phyloP scores from a whole-genome alignment of 768 basidiomycete species.

The Lanmaoa rubissima region DNA sequence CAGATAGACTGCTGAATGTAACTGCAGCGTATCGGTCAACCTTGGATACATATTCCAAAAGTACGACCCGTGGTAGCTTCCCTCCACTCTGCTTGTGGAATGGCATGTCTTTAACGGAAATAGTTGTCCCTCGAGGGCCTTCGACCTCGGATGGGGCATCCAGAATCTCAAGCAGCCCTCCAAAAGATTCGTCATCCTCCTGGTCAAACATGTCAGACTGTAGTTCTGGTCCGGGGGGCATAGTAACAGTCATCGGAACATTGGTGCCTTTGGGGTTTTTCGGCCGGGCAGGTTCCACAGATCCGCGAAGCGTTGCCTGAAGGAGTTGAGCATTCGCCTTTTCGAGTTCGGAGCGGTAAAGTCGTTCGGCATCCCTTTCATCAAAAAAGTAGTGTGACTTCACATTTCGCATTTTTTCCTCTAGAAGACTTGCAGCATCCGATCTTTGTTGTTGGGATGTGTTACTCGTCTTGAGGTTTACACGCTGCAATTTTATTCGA shows the following conservation, averaged over 20 bases:
- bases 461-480: slow-evolving; percentile 41
- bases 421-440: slow-evolving; percentile 39
- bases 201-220: slow-evolving; percentile 52
- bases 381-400: slow-evolving; percentile 71
- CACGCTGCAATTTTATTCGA: slow-evolving; percentile 55
- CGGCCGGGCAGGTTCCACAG: background rate
- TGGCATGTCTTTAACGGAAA: slow-evolving; percentile 66
- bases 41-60: slow-evolving; percentile 67
- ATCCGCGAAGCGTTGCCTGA: slow-evolving; percentile 41
- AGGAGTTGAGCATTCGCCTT: slow-evolving; percentile 46
- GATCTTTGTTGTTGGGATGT: slow-evolving; percentile 24
- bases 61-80: slow-evolving; percentile 71
- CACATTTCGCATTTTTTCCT: slow-evolving; percentile 43
- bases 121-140: slow-evolving; percentile 51
- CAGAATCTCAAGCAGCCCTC: slow-evolving; percentile 72
- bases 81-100: slow-evolving; percentile 84
- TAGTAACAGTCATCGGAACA: background rate
- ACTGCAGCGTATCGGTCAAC: slow-evolving; percentile 73
- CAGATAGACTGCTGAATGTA: slow-evolving; percentile 63
- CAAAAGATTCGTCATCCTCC: slow-evolving; percentile 46
- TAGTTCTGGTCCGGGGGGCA: background rate
- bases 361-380: slow-evolving; percentile 57
- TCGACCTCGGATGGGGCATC: slow-evolving; percentile 60
- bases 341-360: slow-evolving; percentile 53
- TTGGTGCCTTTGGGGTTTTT: background rate